Evolutionary conservation across 164 flowering plant species (phyloP).

Genomic region (Piper betle): DNA sequence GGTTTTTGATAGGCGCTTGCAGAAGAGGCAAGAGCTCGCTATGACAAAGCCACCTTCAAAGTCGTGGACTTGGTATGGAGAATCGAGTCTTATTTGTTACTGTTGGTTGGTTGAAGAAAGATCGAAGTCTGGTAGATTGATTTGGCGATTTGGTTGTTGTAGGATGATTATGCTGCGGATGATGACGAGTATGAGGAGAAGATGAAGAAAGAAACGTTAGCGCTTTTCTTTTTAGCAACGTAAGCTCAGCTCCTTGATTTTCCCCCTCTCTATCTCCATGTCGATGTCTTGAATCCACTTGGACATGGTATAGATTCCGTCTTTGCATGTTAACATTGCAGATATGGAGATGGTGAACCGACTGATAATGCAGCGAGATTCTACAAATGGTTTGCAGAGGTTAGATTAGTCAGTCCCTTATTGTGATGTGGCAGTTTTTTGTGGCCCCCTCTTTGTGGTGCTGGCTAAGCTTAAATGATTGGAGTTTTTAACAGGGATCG

Average conservation of each 20-base stretch:
- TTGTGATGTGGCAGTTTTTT: neutral
- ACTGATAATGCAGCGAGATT: slow-evolving; percentile 12
- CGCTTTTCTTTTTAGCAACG: slow-evolving; percentile 89
- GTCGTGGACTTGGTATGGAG: slow-evolving; percentile 66
- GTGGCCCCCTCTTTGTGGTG: neutral
- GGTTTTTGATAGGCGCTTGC: slow-evolving; percentile 42
- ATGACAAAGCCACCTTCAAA: slow-evolving; percentile 64
- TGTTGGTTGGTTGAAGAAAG: too few species aligned
- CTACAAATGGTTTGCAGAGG: slow-evolving; percentile 41
- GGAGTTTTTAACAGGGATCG: slow-evolving; percentile 28
- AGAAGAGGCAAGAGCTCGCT: slow-evolving; percentile 79
- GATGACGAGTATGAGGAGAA: slow-evolving; percentile 81
- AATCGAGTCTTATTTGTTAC: neutral
- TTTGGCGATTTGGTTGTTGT: too few species aligned
- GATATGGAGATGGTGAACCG: slow-evolving; percentile 21
- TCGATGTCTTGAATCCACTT: neutral
- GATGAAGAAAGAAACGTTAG: slow-evolving; percentile 60
- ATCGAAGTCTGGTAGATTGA: too few species aligned
- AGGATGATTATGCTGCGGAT: slow-evolving; percentile 48
- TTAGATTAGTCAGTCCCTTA: slow-evolving; percentile 10
- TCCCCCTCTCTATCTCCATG: too few species aligned
- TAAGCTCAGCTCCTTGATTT: slow-evolving; percentile 20
- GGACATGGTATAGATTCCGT: neutral
- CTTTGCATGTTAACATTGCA: neutral
- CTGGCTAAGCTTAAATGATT: slow-evolving; percentile 1